A percentile compares a stretch with the other conserved stretches of the same genome.
These are phyloP conservation scores for Simplicillium sp. DNA, from an alignment of 2,329 filamentous ascomycete genomes.

Conservation along the genomic window DNA sequence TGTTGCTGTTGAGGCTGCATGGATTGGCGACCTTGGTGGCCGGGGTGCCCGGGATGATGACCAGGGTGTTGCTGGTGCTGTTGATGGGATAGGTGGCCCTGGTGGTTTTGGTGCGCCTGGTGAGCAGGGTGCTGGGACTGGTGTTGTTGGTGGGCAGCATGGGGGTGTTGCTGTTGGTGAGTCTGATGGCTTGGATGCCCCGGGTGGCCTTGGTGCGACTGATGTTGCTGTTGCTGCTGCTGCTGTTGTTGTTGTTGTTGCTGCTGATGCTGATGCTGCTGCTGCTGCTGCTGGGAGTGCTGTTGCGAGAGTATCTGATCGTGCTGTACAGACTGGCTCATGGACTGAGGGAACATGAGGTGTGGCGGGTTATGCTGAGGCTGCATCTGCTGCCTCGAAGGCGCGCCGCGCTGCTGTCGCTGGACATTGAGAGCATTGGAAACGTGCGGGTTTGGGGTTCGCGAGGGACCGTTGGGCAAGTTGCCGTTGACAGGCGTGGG, in stretches of 20 bases:
- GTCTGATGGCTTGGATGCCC: slow-evolving; percentile 12
- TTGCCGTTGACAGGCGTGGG: slow-evolving; percentile 35
- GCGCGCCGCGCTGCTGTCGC: slow-evolving; percentile 30
- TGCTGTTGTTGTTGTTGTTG: slow-evolving; percentile 12
- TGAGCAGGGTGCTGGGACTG: slow-evolving; percentile 13
- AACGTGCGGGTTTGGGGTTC: slow-evolving; percentile 32
- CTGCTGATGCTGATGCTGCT: slow-evolving; percentile 20
- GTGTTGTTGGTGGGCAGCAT: slow-evolving; percentile 11
- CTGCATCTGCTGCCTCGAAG: slow-evolving; percentile 25
- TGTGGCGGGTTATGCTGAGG: slow-evolving; percentile 25
- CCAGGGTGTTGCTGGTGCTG: slow-evolving; percentile 15
- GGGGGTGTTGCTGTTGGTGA: slow-evolving; percentile 20
- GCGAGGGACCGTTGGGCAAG: slow-evolving; percentile 37
- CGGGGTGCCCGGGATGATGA: slow-evolving; percentile 7
- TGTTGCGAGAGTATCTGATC: slow-evolving; percentile 34
- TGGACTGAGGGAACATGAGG: slow-evolving; percentile 25
- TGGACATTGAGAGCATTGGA: slow-evolving; percentile 37
- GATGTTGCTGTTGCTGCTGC: slow-evolving; percentile 14
- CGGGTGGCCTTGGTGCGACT: slow-evolving; percentile 16
- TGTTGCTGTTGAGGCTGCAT: slow-evolving; percentile 15
- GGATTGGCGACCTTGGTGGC: slow-evolving; percentile 11
- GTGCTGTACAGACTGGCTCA: slow-evolving; percentile 32
- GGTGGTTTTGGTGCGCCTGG: slow-evolving; percentile 13
- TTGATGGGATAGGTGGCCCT: slow-evolving; percentile 9
- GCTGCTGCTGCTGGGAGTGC: slow-evolving; percentile 18